Conservation (phyloP, 345 rosid species). For the Raphanus raphanistrum region DNA sequence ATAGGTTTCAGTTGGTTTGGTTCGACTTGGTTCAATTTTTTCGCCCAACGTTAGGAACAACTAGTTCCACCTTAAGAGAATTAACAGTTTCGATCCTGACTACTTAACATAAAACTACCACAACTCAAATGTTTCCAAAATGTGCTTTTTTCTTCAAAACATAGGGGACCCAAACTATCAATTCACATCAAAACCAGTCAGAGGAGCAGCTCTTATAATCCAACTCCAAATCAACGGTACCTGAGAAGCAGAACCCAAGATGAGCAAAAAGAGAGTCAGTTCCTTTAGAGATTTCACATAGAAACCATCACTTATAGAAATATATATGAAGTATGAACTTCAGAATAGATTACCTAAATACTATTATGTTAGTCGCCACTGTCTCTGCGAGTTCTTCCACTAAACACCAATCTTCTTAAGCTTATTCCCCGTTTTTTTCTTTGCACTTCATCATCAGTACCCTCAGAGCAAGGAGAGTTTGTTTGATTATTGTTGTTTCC, state of each 20-base stretch:
- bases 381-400: not conserved
- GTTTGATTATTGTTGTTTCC: slow-evolving; percentile 60
- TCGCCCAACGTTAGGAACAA: no score
- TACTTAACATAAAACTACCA: no score
- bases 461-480: not conserved
- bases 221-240: slow-evolving; percentile 12
- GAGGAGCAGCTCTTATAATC: not conserved
- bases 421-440: not conserved
- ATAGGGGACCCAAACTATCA: slow-evolving; percentile 9
- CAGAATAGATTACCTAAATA: not conserved
- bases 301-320: not conserved
- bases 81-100: not conserved
- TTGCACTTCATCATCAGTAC: not conserved
- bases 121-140: not conserved
- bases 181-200: slow-evolving; percentile 29
- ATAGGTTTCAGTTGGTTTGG: no score
- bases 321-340: not conserved
- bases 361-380: not conserved
- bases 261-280: slow-evolving; percentile 10
- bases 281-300: not conserved
- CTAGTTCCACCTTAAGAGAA: not conserved
- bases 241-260: slow-evolving; percentile 25
- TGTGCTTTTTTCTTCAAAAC: not conserved
- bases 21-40: no score
- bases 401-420: not conserved